A percentile compares a stretch with the other conserved stretches of the same genome.
Evolutionary conservation across 2,329 filamentous ascomycete species (phyloP).

Genomic region (Fusarium coicis): DNA sequence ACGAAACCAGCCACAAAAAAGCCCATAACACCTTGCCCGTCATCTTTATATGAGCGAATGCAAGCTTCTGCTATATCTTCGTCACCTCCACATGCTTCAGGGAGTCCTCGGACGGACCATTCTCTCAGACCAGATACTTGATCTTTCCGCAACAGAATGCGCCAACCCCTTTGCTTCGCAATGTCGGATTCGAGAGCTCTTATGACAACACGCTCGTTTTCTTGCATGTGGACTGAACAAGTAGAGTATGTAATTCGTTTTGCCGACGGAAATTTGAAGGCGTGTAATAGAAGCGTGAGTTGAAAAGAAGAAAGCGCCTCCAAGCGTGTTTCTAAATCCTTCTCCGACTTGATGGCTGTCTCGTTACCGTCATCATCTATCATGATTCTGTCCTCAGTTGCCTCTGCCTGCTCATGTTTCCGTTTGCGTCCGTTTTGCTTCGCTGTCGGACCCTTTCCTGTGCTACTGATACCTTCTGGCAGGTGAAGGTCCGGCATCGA

Average conservation of each 20-base stretch:
- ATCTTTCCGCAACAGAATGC: slow-evolving; percentile 74
- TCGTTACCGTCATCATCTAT: slow-evolving; percentile 70
- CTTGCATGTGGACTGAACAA: slow-evolving; percentile 86
- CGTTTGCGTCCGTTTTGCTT: slow-evolving; percentile 55
- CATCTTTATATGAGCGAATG: slow-evolving; percentile 83
- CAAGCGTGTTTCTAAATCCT: slow-evolving; percentile 72
- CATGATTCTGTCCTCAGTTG: slow-evolving; percentile 50
- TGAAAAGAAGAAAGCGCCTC: slow-evolving; percentile 84
- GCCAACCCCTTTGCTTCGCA: slow-evolving; percentile 78
- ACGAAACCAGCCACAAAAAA: slow-evolving; percentile 95
- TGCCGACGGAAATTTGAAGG: slow-evolving; percentile 82
- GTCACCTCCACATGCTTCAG: slow-evolving; percentile 60
- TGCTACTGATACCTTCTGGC: slow-evolving; percentile 49
- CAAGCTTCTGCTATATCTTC: slow-evolving; percentile 75
- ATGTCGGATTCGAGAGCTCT: slow-evolving; percentile 74
- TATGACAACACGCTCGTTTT: slow-evolving; percentile 89
- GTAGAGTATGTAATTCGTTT: slow-evolving; percentile 89
- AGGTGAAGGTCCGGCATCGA: slow-evolving; percentile 77
- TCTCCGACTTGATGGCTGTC: slow-evolving; percentile 61
- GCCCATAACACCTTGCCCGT: slow-evolving; percentile 87
- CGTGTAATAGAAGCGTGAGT: slow-evolving; percentile 82
- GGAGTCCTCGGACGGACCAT: slow-evolving; percentile 76
- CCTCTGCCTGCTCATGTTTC: slow-evolving; percentile 54
- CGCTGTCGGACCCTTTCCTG: slow-evolving; percentile 23
- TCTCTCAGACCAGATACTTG: slow-evolving; percentile 80